Evolutionary conservation across 116 monocot species (phyloP).

Genomic region (Papilionanthe hybrid): DNA sequence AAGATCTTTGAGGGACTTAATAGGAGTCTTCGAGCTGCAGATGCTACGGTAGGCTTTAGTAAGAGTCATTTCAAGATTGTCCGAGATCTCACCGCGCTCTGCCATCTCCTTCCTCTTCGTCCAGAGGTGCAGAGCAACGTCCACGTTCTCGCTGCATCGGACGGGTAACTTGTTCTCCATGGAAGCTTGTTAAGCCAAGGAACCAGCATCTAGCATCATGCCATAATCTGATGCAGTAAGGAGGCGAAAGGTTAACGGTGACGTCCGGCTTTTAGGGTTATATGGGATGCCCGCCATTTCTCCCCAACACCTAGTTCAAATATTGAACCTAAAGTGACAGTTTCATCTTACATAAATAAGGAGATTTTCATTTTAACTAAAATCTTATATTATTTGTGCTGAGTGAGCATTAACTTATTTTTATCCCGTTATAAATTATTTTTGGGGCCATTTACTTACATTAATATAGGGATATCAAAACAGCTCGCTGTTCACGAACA

Average conservation of each 20-base stretch:
- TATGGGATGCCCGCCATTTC: neutral
- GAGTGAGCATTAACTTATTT: too few species aligned
- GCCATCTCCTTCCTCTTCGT: conserved; percentile 65
- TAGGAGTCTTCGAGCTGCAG: conserved; percentile 61
- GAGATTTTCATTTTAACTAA: too few species aligned
- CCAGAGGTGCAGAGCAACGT: conserved; percentile 42
- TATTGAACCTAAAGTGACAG: neutral
- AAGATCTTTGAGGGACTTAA: conserved; percentile 71
- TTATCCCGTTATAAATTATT: too few species aligned
- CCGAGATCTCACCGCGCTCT: conserved; percentile 38
- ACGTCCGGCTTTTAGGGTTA: neutral
- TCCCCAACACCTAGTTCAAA: neutral
- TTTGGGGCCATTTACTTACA: too few species aligned
- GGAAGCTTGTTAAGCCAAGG: neutral
- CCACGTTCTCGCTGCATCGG: conserved; percentile 73
- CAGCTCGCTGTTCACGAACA: too few species aligned
- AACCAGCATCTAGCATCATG: neutral
- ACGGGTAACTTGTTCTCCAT: conserved; percentile 39
- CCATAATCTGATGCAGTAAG: neutral
- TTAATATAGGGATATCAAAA: too few species aligned
- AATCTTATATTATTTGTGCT: too few species aligned
- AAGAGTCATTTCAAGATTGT: conserved; percentile 66
- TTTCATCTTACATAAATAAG: too few species aligned
- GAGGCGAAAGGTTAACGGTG: neutral
- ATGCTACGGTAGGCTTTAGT: conserved; percentile 65